Base-by-base conservation (phyloP, 1,284 basidiomycete species). In the Mycocalia duriaeana region DNA sequence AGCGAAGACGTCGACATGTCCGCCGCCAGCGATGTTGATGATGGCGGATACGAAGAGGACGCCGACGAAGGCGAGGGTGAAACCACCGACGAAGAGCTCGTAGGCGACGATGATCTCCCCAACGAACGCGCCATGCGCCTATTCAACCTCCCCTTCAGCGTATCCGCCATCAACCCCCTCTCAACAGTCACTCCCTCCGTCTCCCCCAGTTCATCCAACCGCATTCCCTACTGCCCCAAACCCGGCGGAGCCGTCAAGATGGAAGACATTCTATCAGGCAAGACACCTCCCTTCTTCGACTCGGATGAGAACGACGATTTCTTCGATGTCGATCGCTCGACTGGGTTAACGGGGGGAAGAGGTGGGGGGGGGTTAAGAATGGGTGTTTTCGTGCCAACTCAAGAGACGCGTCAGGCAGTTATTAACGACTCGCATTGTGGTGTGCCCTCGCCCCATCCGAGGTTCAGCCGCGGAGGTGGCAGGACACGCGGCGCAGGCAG, bases 61-160 rank as follows among this genome's bases (percentile, higher is more conserved):
- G 73, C 64, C 19, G 73, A 66, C 25, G 72, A 71, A 16, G 72
- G 70, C n/a, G 76, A 74, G 9, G 82, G 81, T 5, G 78, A 84
- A 42, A 84, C 82, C 5, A 87, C 85, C 0, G 87, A 90, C 58
- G 87, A 90, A 51, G 87, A 89, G 50, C 77, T 89, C 40, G 81
- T 89, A 16, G 84, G 84, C 46, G 76, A 78, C 5, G 76, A 81
- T 48, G 81, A 81, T 39, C 70, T 89, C 4, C 84, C 85, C 18
- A 89, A 87, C 49, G 77, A 82, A 14, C 80, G 78, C 48, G 83
- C 84, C 19, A 84, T 89, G 80, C 71, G 73, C 52, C 68, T 88
- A 26, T 86, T 88, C 67, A 77, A 68, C 50, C 76, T 81, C 57
- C 82, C 85, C 20, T 68, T 73, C 39, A 72, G 66, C 50, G 65